phyloP scores from a whole-genome alignment of 345 rosid genomes.

The Syzygium jambos region DNA sequence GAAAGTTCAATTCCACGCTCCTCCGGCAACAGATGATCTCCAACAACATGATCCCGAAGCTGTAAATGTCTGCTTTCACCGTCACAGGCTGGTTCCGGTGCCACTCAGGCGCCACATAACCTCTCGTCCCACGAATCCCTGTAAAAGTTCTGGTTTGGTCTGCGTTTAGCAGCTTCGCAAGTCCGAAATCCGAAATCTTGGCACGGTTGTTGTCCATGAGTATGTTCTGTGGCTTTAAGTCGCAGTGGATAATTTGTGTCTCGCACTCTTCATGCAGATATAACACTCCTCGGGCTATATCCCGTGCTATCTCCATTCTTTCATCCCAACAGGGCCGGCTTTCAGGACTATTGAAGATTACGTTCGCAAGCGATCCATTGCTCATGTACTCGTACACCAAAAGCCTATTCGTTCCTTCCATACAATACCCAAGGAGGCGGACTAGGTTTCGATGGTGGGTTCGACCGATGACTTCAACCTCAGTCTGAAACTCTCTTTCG shows the following conservation, averaged over 20 bases:
- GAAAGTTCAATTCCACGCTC: not conserved
- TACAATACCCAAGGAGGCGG: constrained; percentile 10
- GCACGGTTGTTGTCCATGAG: constrained; percentile 10
- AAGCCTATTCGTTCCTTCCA: constrained; percentile 7
- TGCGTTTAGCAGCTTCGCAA: constrained; percentile 9
- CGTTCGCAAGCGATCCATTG: constrained; percentile 12
- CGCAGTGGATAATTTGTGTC: constrained; percentile 20
- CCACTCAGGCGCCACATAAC: constrained; percentile 25
- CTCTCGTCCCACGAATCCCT: constrained; percentile 11
- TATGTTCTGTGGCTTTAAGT: constrained; percentile 21
- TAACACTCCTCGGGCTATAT: constrained; percentile 13
- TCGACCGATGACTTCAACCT: constrained; percentile 16
- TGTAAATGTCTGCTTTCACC: constrained; percentile 19
- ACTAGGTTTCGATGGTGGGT: constrained; percentile 23
- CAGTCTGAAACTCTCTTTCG: constrained; percentile 16
- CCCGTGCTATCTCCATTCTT: constrained; percentile 10
- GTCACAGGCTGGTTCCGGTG: constrained; percentile 14
- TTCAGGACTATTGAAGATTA: constrained; percentile 2
- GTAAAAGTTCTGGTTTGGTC: constrained; percentile 20
- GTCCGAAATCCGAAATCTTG: constrained; percentile 16
- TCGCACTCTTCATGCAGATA: constrained; percentile 19
- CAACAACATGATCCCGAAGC: constrained; percentile 19
- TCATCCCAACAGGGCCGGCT: constrained; percentile 1
- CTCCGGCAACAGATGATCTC: constrained; percentile 11
- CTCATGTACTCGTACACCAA: constrained; percentile 26